Evolutionary conservation across 2,329 filamentous ascomycete species (phyloP).

Genomic region (Setomelanomma holmii): DNA sequence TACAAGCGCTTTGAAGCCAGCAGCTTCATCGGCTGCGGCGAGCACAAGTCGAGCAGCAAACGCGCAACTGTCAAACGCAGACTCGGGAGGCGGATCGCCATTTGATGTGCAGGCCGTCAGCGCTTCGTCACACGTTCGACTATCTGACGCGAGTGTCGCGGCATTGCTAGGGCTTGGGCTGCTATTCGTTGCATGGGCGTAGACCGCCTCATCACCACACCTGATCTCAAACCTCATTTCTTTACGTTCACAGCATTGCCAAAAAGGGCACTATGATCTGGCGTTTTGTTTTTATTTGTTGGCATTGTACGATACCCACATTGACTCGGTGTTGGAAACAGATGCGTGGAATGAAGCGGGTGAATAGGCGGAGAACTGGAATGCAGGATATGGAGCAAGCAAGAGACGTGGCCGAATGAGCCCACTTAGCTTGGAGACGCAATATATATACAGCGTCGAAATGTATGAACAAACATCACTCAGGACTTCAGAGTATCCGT

Average conservation of each 20-base stretch:
- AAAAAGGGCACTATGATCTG: neutral
- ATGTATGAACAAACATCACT: too few relatives aligned
- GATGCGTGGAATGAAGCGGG: neutral
- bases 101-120: constrained; percentile 48
- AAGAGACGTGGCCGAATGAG: neutral
- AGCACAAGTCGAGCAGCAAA: constrained; percentile 26
- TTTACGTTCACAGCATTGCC: constrained; percentile 16
- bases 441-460: neutral
- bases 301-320: neutral
- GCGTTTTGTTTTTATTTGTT: neutral
- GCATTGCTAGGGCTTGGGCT: constrained; percentile 20
- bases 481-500: too few relatives aligned
- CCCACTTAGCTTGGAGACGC: neutral
- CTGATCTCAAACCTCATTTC: constrained; percentile 1
- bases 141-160: constrained; percentile 6
- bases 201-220: neutral
- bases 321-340: neutral
- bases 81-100: constrained; percentile 55
- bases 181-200: constrained; percentile 16
- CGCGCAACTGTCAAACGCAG: constrained; percentile 42
- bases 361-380: neutral
- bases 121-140: constrained; percentile 20
- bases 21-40: constrained; percentile 7
- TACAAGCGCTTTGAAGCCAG: constrained; percentile 8
- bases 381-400: neutral